A percentile compares a stretch with the other conserved stretches of the same genome.
Evolutionary conservation across 2,329 filamentous ascomycete species (phyloP).

Genomic region (Aureobasidium sp.): DNA sequence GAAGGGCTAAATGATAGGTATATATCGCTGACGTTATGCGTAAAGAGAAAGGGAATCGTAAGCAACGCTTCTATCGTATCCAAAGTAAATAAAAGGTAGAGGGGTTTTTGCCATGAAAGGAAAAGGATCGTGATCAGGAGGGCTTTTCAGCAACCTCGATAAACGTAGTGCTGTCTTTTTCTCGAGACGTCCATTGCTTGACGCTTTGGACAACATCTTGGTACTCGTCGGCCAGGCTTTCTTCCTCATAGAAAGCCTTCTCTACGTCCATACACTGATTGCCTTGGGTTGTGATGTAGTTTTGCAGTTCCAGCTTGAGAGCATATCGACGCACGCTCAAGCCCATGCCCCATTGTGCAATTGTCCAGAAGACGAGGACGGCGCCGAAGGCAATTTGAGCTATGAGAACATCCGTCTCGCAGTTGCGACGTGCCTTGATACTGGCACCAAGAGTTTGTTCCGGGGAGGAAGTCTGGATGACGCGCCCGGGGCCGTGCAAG

Average conservation of each 20-base stretch:
- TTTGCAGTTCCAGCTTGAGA: conserved; percentile 14
- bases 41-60: neutral
- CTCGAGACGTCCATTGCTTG: neutral
- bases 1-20: conserved; percentile 2
- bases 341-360: conserved; percentile 37
- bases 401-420: conserved; percentile 12
- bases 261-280: neutral
- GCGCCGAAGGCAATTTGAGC: conserved; percentile 27
- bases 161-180: neutral
- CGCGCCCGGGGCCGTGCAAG: conserved; percentile 10
- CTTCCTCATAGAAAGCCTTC: conserved; percentile 15
- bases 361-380: conserved; percentile 46
- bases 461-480: neutral
- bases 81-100: neutral
- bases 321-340: conserved; percentile 16
- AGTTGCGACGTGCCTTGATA: neutral
- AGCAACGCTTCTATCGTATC: conserved; percentile 7
- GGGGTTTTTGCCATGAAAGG: neutral
- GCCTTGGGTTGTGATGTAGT: neutral
- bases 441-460: neutral
- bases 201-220: conserved; percentile 1
- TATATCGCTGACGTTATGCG: neutral
- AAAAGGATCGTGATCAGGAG: neutral
- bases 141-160: neutral
- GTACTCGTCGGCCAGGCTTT: conserved; percentile 3